phyloP scores from a whole-genome alignment of 352 stramenopile species.

The Saprolegnia diclina region DNA sequence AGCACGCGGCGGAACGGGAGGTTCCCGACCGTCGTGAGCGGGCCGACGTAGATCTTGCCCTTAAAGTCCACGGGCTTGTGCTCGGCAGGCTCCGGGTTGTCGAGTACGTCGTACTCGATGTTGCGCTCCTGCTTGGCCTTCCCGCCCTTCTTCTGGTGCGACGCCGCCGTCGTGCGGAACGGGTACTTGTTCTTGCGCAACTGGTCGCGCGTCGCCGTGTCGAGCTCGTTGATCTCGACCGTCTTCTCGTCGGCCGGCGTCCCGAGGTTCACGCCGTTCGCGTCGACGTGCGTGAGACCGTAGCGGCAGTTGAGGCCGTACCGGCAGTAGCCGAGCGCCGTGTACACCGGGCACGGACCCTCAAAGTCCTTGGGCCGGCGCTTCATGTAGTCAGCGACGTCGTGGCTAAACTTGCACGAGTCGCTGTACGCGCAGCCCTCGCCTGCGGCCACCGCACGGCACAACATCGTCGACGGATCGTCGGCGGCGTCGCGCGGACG shows the following conservation, averaged over 20 bases:
- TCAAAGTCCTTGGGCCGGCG: constrained; percentile 78
- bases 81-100: constrained; percentile 51
- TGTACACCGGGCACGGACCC: constrained; percentile 72
- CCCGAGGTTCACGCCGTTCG: constrained; percentile 33
- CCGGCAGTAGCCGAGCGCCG: constrained; percentile 79
- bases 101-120: constrained; percentile 26
- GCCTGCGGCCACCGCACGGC: constrained; percentile 53
- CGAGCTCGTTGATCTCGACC: constrained; percentile 81
- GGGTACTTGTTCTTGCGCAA: constrained; percentile 91
- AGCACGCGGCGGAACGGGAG: constrained; percentile 96
- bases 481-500: constrained; percentile 51
- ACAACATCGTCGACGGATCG: constrained; percentile 62
- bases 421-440: constrained; percentile 65
- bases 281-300: constrained; percentile 77
- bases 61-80: constrained; percentile 95
- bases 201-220: constrained; percentile 65
- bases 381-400: constrained; percentile 78
- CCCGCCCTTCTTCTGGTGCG: constrained; percentile 46
- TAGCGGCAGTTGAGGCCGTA: constrained; percentile 92
- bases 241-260: constrained; percentile 39
- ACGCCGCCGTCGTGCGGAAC: constrained; percentile 77
- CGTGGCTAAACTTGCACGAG: constrained; percentile 83
- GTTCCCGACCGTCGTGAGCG: constrained; percentile 99
- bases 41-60: constrained; percentile 98
- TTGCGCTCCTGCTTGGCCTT: constrained; percentile 35